Evolutionary conservation across 1,284 basidiomycete species (phyloP).

Genomic region (Tylopilus orsonianus): DNA sequence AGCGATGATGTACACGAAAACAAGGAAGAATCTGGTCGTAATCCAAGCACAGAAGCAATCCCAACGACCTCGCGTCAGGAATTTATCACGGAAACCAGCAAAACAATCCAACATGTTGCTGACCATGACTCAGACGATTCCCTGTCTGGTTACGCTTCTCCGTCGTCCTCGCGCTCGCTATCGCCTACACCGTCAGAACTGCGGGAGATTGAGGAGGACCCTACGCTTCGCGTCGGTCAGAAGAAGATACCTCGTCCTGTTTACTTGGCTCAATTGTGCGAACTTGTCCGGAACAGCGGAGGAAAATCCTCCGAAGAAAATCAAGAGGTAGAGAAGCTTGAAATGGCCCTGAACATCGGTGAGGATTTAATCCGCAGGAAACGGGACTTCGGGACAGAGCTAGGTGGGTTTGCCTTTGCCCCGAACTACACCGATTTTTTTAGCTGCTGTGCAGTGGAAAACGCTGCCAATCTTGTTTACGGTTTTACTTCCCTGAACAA

Average conservation of each 20-base stretch:
- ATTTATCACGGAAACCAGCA: not conserved
- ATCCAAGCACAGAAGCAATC: slow-evolving; percentile 2
- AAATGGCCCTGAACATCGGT: slow-evolving; percentile 75
- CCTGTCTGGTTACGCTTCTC: slow-evolving; percentile 71
- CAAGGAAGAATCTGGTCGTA: not conserved
- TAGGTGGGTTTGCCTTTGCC: slow-evolving; percentile 54
- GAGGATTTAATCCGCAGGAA: slow-evolving; percentile 84
- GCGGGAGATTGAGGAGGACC: slow-evolving; percentile 82
- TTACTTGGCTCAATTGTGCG: slow-evolving; percentile 79
- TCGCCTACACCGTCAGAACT: slow-evolving; percentile 82
- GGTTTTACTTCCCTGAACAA: slow-evolving; percentile 77
- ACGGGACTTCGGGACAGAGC: slow-evolving; percentile 77
- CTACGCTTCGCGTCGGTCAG: slow-evolving; percentile 64
- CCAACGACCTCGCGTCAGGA: slow-evolving; percentile 1
- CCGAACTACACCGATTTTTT: not conserved
- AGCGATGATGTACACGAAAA: not conserved
- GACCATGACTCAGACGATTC: slow-evolving; percentile 82
- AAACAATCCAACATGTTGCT: slow-evolving; percentile 19
- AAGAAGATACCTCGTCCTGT: slow-evolving; percentile 75
- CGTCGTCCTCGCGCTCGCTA: slow-evolving; percentile 67
- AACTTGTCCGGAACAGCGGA: slow-evolving; percentile 58
- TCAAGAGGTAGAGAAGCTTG: slow-evolving; percentile 72
- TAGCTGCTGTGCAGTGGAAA: slow-evolving; percentile 62
- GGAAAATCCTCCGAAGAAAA: slow-evolving; percentile 53
- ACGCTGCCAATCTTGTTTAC: slow-evolving; percentile 79